A percentile compares a stretch with the other conserved stretches of the same genome.
These are phyloP conservation scores for Exidia glandulosa DNA, from an alignment of 768 basidiomycete genomes.

Conservation along the genomic window DNA sequence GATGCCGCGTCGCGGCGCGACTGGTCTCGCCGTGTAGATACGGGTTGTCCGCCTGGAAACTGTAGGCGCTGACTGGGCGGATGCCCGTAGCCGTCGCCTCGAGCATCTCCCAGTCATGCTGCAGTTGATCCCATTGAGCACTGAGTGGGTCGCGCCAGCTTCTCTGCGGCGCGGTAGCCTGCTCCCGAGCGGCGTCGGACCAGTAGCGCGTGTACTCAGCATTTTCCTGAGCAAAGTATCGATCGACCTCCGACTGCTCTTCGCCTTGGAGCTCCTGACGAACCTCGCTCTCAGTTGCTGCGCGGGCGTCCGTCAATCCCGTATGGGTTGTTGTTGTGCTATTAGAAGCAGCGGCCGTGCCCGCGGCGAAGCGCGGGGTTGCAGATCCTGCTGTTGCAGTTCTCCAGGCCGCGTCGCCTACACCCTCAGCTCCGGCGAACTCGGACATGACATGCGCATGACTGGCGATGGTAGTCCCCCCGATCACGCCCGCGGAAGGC, in stretches of 20 bases:
- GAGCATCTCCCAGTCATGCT: conserved; percentile 70
- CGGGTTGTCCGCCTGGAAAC: conserved; percentile 70
- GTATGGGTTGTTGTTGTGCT: too few species aligned
- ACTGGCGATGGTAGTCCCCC: too few species aligned
- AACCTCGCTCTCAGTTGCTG: too few species aligned
- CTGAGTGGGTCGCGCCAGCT: conserved; percentile 13
- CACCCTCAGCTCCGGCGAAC: too few species aligned
- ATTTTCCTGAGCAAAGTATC: conserved; percentile 64
- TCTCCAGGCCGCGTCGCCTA: too few species aligned
- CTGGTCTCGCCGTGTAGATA: conserved; percentile 55
- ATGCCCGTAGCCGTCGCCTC: conserved; percentile 65
- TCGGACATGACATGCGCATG: too few species aligned
- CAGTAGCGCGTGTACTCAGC: conserved; percentile 54
- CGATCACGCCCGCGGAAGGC: too few species aligned
- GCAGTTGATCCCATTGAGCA: conserved; percentile 54
- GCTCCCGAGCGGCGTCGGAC: neutral
- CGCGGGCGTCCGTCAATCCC: too few species aligned
- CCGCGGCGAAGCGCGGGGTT: too few species aligned
- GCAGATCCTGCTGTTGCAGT: too few species aligned
- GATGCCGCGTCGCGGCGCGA: conserved; percentile 31
- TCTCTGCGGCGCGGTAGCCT: conserved; percentile 3
- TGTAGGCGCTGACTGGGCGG: conserved; percentile 43
- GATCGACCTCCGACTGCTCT: conserved; percentile 44
- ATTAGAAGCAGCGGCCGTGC: too few species aligned
- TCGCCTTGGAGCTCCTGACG: conserved; percentile 23